Percentiles rank a stretch among this genome's conserved stretches.
Conservation (phyloP, 768 basidiomycete species). For the Tylopilus plumbeoviolaceoides region DNA sequence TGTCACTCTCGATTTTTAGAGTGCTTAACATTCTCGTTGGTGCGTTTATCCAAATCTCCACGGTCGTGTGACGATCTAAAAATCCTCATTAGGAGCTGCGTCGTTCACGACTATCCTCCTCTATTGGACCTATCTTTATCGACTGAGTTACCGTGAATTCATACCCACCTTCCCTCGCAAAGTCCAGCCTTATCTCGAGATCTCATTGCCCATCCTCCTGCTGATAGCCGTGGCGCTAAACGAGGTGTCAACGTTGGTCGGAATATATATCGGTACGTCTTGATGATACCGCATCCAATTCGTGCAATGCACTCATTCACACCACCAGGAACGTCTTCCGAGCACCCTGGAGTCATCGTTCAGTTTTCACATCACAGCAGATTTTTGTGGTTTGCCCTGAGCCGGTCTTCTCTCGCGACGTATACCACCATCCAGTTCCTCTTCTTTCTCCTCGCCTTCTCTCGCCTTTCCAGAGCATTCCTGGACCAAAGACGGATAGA, state of each 20-base stretch:
- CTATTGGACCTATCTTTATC: slow-evolving; percentile 59
- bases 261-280: slow-evolving; percentile 52
- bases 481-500: slow-evolving; percentile 52
- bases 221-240: slow-evolving; percentile 53
- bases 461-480: slow-evolving; percentile 50
- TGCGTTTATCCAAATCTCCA: slow-evolving; percentile 31
- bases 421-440: slow-evolving; percentile 54
- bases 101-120: slow-evolving; percentile 66
- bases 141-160: slow-evolving; percentile 50
- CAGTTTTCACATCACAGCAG: slow-evolving; percentile 38
- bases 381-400: slow-evolving; percentile 54
- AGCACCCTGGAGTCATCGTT: slow-evolving; percentile 34
- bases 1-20: slow-evolving; percentile 43
- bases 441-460: slow-evolving; percentile 55
- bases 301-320: slow-evolving; percentile 2
- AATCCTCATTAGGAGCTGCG: slow-evolving; percentile 35
- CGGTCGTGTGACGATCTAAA: neutral
- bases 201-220: slow-evolving; percentile 49
- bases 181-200: slow-evolving; percentile 41
- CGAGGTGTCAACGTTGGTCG: slow-evolving; percentile 62
- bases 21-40: slow-evolving; percentile 58
- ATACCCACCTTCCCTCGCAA: slow-evolving; percentile 49
- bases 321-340: slow-evolving; percentile 7
- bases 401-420: slow-evolving; percentile 55
- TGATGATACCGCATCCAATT: neutral